Evolutionary conservation across 108 stramenopile species (phyloP), one percentile per base, ranked within the genome.

Genomic region (Cyclotella kingstonii): DNA sequence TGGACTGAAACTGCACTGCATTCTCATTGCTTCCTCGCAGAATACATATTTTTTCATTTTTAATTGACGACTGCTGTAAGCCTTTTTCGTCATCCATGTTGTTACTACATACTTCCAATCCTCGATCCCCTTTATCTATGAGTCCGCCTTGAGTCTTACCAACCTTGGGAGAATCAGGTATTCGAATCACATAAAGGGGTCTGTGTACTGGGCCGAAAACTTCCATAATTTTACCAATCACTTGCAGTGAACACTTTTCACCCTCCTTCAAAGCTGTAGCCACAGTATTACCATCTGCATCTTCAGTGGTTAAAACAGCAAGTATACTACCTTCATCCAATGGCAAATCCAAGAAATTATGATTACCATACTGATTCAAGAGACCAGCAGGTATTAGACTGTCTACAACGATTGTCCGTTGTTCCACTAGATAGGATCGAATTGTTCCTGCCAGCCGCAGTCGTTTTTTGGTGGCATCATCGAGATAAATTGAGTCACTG

Each of bases 121-220:
- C 30, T 31, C 7, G 14, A 23, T 53, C 11, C 26, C 47, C 28
- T 60, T 54, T 21, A 9, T 14, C 39, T 17, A 2, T 35, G 1
- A 54, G 5, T 5, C 2, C 4, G 1, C 2, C 35, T 12, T 29
- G 1, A 7, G 4, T 41, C 30, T 49, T 35, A 11, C 46, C 29
- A 23, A 28, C 38, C 22, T 48, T 49, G 10, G 53, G 43, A 22
- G 65, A 54, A 50, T 78, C 71, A 8, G 66, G 78, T 43, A 90
- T 63, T 39, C 85, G 79, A 50, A 93, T 75, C 19, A 84, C 84
- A 65, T 93, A 93, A 23, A 93, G 60, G n/a, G 92, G 92, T 61
- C 76, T 57, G 12, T 79, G 64, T 3, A 93, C 85, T 10, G 92
- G 92, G 17, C 92, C 92, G 75, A 93, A 93, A 8, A 90, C 84